These are phyloP conservation scores for Medicago truncatula DNA, from an alignment of 306 rosid genomes.

Conservation along the genomic window MtrunA17r5.0-ANR NC_053048.1:12500001-12500500, in stretches of 20 bases:
- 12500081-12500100: too few relatives aligned
- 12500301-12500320: too few relatives aligned
- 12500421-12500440: conserved; percentile 97
- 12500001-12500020: too few relatives aligned
- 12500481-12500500: conserved; percentile 95
- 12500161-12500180: too few relatives aligned
- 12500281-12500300: too few relatives aligned
- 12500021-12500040: too few relatives aligned
- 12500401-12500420: conserved; percentile 96
- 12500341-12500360: neutral
- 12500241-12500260: conserved; percentile 3
- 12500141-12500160: too few relatives aligned
- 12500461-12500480: conserved; percentile 91
- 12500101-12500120: too few relatives aligned
- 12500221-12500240: neutral
- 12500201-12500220: neutral
- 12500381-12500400: conserved; percentile 64
- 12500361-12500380: neutral
- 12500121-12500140: too few relatives aligned
- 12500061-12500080: too few relatives aligned
- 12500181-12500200: too few relatives aligned
- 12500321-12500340: neutral
- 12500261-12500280: conserved; percentile 13
- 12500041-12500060: too few relatives aligned
- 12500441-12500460: conserved; percentile 98